A percentile compares a stretch with the other conserved stretches of the same genome.
These are phyloP conservation scores for Metschnikowia rubicola DNA, from an alignment of 805 yeast species.

Conservation along the genomic window DNA sequence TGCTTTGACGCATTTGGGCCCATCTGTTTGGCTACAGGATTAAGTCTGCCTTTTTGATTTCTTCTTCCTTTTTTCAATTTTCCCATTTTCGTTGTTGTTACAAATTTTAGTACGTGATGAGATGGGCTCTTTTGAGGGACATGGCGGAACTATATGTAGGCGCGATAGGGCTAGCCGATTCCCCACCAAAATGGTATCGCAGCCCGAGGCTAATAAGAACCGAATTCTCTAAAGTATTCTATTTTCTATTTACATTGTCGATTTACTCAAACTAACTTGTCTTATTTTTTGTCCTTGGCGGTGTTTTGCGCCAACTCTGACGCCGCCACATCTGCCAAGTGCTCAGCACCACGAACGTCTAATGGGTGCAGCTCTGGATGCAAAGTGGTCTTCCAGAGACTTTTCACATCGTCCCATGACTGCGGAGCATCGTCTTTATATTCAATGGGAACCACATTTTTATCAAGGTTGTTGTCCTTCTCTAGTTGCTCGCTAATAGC, in stretches of 20 bases:
- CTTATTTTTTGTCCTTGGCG: background rate
- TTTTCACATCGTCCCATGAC: conserved; percentile 38
- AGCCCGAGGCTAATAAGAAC: no score
- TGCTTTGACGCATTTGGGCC: conserved; percentile 18
- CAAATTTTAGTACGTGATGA: conserved; percentile 9
- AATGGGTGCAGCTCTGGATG: conserved; percentile 24
- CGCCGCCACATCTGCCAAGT: background rate
- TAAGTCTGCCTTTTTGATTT: conserved; percentile 32
- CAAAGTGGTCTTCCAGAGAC: conserved; percentile 27
- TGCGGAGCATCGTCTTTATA: conserved; percentile 30
- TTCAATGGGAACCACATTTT: conserved; percentile 56
- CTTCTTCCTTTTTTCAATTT: conserved; percentile 63
- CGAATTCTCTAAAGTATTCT: no score
- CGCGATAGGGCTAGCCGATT: background rate
- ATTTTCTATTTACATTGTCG: no score
- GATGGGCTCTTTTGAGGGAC: conserved; percentile 5
- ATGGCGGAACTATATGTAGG: conserved; percentile 2
- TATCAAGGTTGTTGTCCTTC: conserved; percentile 62
- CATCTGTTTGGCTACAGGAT: conserved; percentile 30
- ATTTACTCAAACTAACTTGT: no score
- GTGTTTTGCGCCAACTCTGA: background rate
- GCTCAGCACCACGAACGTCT: conserved; percentile 1
- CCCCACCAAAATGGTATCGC: no score
- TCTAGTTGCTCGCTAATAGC: conserved; percentile 52
- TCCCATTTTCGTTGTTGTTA: conserved; percentile 48